Percentiles rank a stretch among this genome's conserved stretches.
Evolutionary conservation across 2,329 filamentous ascomycete genomes (phyloP).

Genomic region (Penicillium sp.): DNA sequence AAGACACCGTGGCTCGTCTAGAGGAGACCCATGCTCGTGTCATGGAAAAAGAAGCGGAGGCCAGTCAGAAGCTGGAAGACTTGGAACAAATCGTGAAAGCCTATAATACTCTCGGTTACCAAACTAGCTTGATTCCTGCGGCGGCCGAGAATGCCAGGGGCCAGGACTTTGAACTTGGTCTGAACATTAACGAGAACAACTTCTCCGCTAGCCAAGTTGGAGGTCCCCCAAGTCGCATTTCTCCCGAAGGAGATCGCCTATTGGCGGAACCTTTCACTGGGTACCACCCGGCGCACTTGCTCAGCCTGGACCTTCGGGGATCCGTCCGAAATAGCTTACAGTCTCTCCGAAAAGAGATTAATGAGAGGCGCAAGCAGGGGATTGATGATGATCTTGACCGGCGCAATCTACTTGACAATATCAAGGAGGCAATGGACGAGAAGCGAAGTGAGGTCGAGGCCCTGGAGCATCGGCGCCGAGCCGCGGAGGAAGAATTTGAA

Average conservation of each 20-base stretch:
- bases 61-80: constrained; percentile 82
- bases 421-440: constrained; percentile 96
- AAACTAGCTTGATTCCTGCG: constrained; percentile 84
- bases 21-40: constrained; percentile 85
- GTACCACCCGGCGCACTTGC: constrained; percentile 84
- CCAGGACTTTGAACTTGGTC: constrained; percentile 77
- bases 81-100: constrained; percentile 86
- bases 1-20: constrained; percentile 71
- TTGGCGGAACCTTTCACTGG: constrained; percentile 80
- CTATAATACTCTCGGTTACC: constrained; percentile 93
- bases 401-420: constrained; percentile 87
- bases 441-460: constrained; percentile 91
- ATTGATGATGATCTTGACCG: constrained; percentile 93
- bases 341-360: constrained; percentile 81
- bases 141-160: constrained; percentile 85
- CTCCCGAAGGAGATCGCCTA: constrained; percentile 69
- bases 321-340: constrained; percentile 78
- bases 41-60: constrained; percentile 83
- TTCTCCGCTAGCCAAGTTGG: constrained; percentile 66
- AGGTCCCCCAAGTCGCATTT: constrained; percentile 50
- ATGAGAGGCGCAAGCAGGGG: constrained; percentile 78
- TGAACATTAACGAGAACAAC: constrained; percentile 79
- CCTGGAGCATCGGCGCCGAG: constrained; percentile 81
- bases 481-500: constrained; percentile 90
- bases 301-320: constrained; percentile 85